These are phyloP conservation scores for Kentomonas sorsogonicus DNA, from an alignment of 208 protist species.

Conservation along the genomic window DNA sequence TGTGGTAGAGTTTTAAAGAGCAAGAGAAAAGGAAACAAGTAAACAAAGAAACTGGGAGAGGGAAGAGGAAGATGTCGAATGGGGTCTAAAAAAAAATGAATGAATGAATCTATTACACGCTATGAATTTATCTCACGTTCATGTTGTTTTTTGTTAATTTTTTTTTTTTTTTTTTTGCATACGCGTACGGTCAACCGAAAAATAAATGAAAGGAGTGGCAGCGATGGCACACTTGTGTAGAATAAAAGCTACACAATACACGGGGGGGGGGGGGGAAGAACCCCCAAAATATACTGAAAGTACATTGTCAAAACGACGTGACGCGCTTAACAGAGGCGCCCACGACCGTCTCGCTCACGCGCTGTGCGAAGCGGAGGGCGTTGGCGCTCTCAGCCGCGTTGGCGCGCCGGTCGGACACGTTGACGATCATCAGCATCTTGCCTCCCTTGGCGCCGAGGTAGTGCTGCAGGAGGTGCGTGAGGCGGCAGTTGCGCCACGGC, in stretches of 20 bases:
- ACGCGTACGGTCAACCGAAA: too few relatives aligned
- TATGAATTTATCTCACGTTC: too few relatives aligned
- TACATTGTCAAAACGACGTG: slow-evolving; percentile 34
- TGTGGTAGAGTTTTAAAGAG: slow-evolving; percentile 12
- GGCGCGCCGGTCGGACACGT: slow-evolving; percentile 62
- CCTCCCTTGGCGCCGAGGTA: slow-evolving; percentile 81
- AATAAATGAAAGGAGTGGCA: too few relatives aligned
- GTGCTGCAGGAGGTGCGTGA: slow-evolving; percentile 90
- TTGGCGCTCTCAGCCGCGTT: slow-evolving; percentile 81
- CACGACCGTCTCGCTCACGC: slow-evolving; percentile 85
- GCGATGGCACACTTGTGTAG: too few relatives aligned
- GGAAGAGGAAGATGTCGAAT: too few relatives aligned
- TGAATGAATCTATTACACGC: too few relatives aligned
- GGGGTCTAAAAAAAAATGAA: too few relatives aligned
- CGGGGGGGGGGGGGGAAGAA: neutral
- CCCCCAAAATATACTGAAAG: neutral
- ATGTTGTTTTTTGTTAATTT: neutral
- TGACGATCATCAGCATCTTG: slow-evolving; percentile 94
- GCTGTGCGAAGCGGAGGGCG: slow-evolving; percentile 90
- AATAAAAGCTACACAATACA: too few relatives aligned
- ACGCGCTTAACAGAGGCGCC: slow-evolving; percentile 75
- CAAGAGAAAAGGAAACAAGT: slow-evolving; percentile 14
- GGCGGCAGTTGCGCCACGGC: slow-evolving; percentile 89
- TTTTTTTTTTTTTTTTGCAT: slow-evolving; percentile 8
- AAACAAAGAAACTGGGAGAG: neutral